Evolutionary conservation across 441 rosid species (phyloP).

Genomic region (Omphalea diandra): DNA sequence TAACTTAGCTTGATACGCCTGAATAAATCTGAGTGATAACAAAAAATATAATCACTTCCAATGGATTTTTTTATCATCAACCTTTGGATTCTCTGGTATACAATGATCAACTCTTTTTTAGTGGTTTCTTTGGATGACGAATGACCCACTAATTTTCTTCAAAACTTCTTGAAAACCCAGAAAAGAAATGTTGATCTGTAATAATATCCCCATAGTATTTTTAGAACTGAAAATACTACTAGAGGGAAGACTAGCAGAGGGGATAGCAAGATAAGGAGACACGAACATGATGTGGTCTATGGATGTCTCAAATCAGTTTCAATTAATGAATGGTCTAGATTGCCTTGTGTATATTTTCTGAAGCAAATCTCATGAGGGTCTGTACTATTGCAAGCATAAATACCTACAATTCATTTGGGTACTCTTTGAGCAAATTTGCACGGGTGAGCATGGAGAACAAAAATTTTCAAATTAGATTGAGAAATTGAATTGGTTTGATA

Average conservation of each 20-base stretch:
- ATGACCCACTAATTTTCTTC: background rate
- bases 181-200: background rate
- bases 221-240: too few species aligned
- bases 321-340: constrained; percentile 1
- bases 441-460: too few species aligned
- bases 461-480: too few species aligned
- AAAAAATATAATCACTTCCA: background rate
- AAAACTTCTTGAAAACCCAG: background rate
- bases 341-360: constrained; percentile 12
- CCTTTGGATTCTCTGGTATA: constrained; percentile 23
- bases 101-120: constrained; percentile 10
- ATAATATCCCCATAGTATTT: too few species aligned
- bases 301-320: constrained; percentile 9
- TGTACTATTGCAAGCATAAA: constrained; percentile 16
- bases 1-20: background rate
- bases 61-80: constrained; percentile 14
- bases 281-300: constrained; percentile 22
- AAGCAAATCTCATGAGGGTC: constrained; percentile 21
- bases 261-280: too few species aligned
- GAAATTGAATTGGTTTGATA: too few species aligned
- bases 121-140: background rate
- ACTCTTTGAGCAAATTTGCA: too few species aligned
- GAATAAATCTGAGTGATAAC: background rate
- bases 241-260: background rate
- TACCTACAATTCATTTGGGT: background rate